A percentile compares a stretch with the other conserved stretches of the same genome.
Evolutionary conservation across 805 yeast species (phyloP).

Genomic region (Saccharomycopsis malanga): DNA sequence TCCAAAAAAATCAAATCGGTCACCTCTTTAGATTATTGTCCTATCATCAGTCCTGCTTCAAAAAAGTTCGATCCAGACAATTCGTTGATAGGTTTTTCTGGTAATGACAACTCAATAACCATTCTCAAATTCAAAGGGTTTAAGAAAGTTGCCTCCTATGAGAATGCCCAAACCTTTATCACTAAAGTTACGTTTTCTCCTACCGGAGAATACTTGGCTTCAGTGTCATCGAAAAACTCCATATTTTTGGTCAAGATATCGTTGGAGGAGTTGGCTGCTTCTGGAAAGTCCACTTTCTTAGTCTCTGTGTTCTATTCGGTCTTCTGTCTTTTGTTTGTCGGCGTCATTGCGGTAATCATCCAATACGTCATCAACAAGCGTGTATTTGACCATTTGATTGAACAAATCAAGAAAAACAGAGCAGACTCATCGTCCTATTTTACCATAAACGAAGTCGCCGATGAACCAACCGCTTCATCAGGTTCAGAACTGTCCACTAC

Average conservation of each 20-base stretch:
- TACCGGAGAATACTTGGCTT: conserved; percentile 57
- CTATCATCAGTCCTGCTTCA: conserved; percentile 18
- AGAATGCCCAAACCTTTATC: conserved; percentile 66
- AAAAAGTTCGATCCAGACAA: conserved; percentile 19
- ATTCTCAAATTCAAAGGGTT: conserved; percentile 49
- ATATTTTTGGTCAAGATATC: conserved; percentile 60
- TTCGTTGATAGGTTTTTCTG: conserved; percentile 35
- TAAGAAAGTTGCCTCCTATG: conserved; percentile 41
- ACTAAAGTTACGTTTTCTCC: conserved; percentile 68
- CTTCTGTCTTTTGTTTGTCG: conserved; percentile 28
- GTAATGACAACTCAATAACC: conserved; percentile 56
- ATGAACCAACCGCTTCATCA: conserved; percentile 3
- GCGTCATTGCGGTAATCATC: conserved; percentile 29
- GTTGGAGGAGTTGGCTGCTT: conserved; percentile 31
- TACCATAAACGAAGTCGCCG: conserved; percentile 16
- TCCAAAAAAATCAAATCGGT: conserved; percentile 43
- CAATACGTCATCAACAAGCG: conserved; percentile 27
- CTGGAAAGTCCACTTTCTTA: conserved; percentile 26
- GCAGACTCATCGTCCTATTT: conserved; percentile 22
- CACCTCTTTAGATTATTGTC: conserved; percentile 42
- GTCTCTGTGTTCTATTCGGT: conserved; percentile 32
- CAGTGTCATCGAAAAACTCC: conserved; percentile 72
- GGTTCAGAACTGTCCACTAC: conserved; percentile 5
- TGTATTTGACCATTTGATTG: conserved; percentile 20
- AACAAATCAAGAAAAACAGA: conserved; percentile 19